Evolutionary conservation across 768 basidiomycete species (phyloP).

Genomic region (Leccinum truebloodii): DNA sequence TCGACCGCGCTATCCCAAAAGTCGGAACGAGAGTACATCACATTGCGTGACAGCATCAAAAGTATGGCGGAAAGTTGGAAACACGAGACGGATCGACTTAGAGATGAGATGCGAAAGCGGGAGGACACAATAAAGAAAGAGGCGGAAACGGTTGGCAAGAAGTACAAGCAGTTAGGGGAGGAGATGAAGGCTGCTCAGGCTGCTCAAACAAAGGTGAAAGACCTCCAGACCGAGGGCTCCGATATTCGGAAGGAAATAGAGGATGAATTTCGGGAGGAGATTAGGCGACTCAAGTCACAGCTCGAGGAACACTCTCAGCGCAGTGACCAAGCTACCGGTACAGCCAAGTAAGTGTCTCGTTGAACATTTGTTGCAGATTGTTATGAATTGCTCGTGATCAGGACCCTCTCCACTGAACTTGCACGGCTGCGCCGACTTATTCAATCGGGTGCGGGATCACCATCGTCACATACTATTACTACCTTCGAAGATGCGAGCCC

Average conservation of each 20-base stretch:
- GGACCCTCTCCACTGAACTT: conserved; percentile 62
- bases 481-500: conserved; percentile 13
- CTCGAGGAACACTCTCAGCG: conserved; percentile 55
- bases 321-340: conserved; percentile 57
- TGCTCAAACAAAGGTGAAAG: conserved; percentile 47
- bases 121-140: conserved; percentile 72
- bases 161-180: conserved; percentile 65
- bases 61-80: conserved; percentile 74
- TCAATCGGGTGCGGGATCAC: conserved; percentile 49
- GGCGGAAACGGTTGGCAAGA: conserved; percentile 65
- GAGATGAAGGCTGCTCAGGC: conserved; percentile 58
- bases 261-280: conserved; percentile 58
- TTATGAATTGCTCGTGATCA: conserved; percentile 25
- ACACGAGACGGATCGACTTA: conserved; percentile 66
- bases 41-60: conserved; percentile 75
- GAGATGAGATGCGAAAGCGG: conserved; percentile 71
- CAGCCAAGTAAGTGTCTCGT: conserved; percentile 53
- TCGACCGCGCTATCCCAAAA: conserved; percentile 77
- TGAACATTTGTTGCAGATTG: background rate
- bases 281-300: conserved; percentile 51
- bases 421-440: conserved; percentile 72
- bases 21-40: conserved; percentile 80
- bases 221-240: conserved; percentile 50
- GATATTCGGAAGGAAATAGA: conserved; percentile 58
- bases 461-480: conserved; percentile 18